Conservation (phyloP, 2,329 filamentous ascomycete species). For the Trichoderma pleuroti region DNA sequence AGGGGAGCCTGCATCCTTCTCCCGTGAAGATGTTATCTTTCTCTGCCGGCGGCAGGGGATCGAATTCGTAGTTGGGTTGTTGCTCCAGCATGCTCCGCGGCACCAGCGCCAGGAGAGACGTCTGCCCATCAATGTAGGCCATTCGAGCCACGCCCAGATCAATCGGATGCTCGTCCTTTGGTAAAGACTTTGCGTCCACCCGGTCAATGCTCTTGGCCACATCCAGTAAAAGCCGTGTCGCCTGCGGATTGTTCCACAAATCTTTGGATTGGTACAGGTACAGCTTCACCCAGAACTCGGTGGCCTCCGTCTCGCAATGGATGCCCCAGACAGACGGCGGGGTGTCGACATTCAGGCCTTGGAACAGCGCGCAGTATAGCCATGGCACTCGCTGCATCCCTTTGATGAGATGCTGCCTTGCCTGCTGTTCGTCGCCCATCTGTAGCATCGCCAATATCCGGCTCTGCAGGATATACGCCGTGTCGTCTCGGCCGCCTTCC, state of each 20-base stretch:
- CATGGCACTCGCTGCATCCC: slow-evolving; percentile 77
- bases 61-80: slow-evolving; percentile 70
- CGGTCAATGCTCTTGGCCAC: slow-evolving; percentile 56
- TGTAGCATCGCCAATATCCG: slow-evolving; percentile 73
- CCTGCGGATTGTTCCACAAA: slow-evolving; percentile 78
- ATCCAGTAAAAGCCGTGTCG: slow-evolving; percentile 64
- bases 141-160: slow-evolving; percentile 64
- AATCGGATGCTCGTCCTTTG: slow-evolving; percentile 38
- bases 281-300: slow-evolving; percentile 65
- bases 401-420: slow-evolving; percentile 59
- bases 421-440: slow-evolving; percentile 61
- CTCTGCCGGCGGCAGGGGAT: slow-evolving; percentile 71
- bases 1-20: slow-evolving; percentile 42
- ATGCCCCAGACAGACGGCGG: slow-evolving; percentile 82
- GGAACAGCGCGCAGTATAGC: slow-evolving; percentile 77
- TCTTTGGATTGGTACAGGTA: slow-evolving; percentile 76
- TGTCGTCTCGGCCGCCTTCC: slow-evolving; percentile 39
- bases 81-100: slow-evolving; percentile 62
- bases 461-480: slow-evolving; percentile 71
- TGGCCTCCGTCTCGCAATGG: slow-evolving; percentile 59
- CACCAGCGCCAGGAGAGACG: slow-evolving; percentile 65
- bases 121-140: slow-evolving; percentile 73
- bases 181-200: slow-evolving; percentile 39
- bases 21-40: slow-evolving; percentile 51
- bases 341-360: slow-evolving; percentile 72